These are phyloP conservation scores for Arxiozyma slooffiae DNA, from an alignment of 1,139 yeast species.

Conservation along the genomic window DNA sequence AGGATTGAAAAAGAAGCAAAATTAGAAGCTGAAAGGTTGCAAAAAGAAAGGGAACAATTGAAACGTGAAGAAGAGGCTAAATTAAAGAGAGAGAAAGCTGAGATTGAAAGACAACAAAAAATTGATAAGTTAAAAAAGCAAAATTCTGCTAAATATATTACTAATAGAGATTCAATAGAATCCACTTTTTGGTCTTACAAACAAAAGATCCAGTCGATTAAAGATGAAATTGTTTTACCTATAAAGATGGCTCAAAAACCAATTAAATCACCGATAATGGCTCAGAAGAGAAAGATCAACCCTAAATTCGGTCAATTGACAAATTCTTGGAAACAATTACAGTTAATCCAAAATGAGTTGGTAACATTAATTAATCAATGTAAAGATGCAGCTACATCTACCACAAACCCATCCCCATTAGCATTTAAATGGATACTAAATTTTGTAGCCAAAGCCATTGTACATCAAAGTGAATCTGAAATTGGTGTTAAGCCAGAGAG, in stretches of 20 bases:
- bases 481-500: conserved; percentile 71
- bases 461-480: conserved; percentile 89
- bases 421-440: conserved; percentile 69
- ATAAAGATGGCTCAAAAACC: conserved; percentile 39
- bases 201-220: conserved; percentile 49
- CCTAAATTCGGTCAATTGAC: conserved; percentile 91
- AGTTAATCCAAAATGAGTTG: conserved; percentile 44
- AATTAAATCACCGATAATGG: conserved; percentile 34
- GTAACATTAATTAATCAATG: conserved; percentile 40
- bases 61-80: conserved; percentile 2
- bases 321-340: conserved; percentile 52
- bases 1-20: conserved; percentile 7
- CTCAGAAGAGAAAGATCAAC: conserved; percentile 61
- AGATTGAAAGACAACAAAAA: conserved; percentile 13
- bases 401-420: conserved; percentile 31
- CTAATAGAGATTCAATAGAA: conserved; percentile 38
- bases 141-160: conserved; percentile 17
- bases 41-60: conserved; percentile 3
- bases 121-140: conserved; percentile 7
- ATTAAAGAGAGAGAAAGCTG: conserved; percentile 4
- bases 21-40: conserved; percentile 2
- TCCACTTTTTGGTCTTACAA: conserved; percentile 43
- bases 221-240: conserved; percentile 44
- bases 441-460: conserved; percentile 72
- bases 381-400: conserved; percentile 14